Evolutionary conservation across 805 yeast genomes (phyloP).

Genomic region (Teunomyces stri): DNA sequence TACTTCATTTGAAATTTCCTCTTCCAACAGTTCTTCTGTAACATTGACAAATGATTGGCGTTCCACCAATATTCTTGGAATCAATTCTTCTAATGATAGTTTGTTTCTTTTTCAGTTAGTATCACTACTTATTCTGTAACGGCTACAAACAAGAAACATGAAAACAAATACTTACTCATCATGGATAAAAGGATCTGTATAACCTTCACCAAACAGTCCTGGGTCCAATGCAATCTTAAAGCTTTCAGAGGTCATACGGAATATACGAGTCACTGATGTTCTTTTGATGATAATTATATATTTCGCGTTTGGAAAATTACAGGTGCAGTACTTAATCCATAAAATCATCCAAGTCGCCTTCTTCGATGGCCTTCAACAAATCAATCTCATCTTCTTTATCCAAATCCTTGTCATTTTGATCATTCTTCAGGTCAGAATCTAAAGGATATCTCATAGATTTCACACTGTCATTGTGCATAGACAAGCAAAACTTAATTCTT

Average conservation of each 20-base stretch:
- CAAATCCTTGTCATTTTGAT: constrained; percentile 23
- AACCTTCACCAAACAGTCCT: constrained; percentile 26
- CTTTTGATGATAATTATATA: background rate
- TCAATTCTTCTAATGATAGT: constrained; percentile 50
- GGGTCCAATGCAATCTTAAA: constrained; percentile 25
- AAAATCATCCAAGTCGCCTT: constrained; percentile 53
- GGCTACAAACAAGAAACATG: background rate
- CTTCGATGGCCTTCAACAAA: constrained; percentile 48
- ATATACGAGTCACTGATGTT: background rate
- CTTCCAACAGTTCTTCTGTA: constrained; percentile 51
- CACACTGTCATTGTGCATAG: constrained; percentile 86
- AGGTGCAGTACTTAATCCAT: constrained; percentile 31
- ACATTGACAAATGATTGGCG: constrained; percentile 58
- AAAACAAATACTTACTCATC: constrained; percentile 32
- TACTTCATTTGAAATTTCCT: constrained; percentile 40
- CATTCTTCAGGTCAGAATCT: constrained; percentile 32
- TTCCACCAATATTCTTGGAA: constrained; percentile 58
- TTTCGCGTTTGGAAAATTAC: constrained; percentile 2
- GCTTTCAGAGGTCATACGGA: background rate
- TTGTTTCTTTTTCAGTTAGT: constrained; percentile 29
- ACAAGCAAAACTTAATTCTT: constrained; percentile 88
- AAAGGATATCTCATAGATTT: constrained; percentile 91
- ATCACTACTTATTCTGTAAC: background rate
- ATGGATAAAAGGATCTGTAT: constrained; percentile 37
- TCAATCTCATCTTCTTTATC: constrained; percentile 43